Percentiles rank a stretch among this genome's conserved stretches.
phyloP scores from a whole-genome alignment of 208 protist species.

The Strigomonas culicis region DNA sequence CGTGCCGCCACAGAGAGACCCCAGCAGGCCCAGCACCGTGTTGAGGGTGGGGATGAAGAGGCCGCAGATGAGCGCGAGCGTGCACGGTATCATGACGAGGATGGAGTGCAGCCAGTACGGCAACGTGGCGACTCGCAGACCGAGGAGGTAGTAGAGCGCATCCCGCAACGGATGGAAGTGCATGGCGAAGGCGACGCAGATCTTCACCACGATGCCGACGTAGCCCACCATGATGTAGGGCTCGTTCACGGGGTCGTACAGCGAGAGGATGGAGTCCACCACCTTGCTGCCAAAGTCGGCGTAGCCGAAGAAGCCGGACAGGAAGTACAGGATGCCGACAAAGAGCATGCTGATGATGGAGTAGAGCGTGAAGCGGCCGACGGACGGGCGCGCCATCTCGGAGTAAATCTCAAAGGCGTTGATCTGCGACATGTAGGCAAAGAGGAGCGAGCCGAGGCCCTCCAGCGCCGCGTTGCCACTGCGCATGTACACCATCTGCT shows the following conservation, averaged over 20 bases:
- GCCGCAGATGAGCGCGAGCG: slow-evolving; percentile 21
- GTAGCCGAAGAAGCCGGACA: slow-evolving; percentile 61
- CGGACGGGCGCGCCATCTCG: slow-evolving; percentile 47
- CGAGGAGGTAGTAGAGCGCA: slow-evolving; percentile 41
- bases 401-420: slow-evolving; percentile 49
- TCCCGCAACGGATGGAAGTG: slow-evolving; percentile 56
- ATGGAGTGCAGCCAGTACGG: slow-evolving; percentile 31
- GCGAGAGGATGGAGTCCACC: slow-evolving; percentile 29
- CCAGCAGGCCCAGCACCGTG: slow-evolving; percentile 43
- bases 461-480: slow-evolving; percentile 44
- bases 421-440: slow-evolving; percentile 27
- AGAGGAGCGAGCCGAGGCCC: slow-evolving; percentile 47
- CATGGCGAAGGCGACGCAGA: slow-evolving; percentile 50
- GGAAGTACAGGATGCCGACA: slow-evolving; percentile 46
- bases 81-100: slow-evolving; percentile 20
- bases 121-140: slow-evolving; percentile 19
- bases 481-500: slow-evolving; percentile 26
- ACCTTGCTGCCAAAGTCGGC: slow-evolving; percentile 46
- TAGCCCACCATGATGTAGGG: slow-evolving; percentile 53
- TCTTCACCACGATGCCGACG: slow-evolving; percentile 56
- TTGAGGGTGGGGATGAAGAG: slow-evolving; percentile 40
- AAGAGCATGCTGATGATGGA: slow-evolving; percentile 29
- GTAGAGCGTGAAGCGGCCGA: slow-evolving; percentile 31
- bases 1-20: slow-evolving; percentile 45
- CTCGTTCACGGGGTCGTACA: slow-evolving; percentile 47